These are phyloP conservation scores for Bolboschoenus planiculmis DNA, from an alignment of 176 grass and related monocot species.

Conservation along the genomic window DNA sequence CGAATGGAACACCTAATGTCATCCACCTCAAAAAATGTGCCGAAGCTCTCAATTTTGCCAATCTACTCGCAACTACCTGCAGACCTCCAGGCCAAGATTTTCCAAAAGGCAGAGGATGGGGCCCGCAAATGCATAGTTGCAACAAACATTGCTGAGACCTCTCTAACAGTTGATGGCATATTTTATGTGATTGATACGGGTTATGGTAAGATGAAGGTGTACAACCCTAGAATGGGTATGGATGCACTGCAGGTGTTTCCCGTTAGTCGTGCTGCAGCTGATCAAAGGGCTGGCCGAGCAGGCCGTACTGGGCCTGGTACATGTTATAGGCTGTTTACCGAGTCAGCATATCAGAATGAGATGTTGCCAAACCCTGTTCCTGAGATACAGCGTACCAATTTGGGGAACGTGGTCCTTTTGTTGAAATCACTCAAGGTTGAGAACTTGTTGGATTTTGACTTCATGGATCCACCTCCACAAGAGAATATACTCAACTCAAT, in stretches of 20 bases:
- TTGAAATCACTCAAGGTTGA: conserved; percentile 91
- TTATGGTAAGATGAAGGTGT: conserved; percentile 99
- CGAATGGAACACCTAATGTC: conserved; percentile 85
- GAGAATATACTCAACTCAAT: conserved; percentile 99
- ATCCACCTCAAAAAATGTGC: conserved; percentile 70
- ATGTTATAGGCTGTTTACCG: conserved; percentile 88
- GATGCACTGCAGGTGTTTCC: conserved; percentile 96
- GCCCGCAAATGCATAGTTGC: conserved; percentile 97
- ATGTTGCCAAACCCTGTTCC: conserved; percentile 92
- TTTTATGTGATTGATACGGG: conserved; percentile 95
- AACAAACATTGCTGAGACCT: conserved; percentile 98
- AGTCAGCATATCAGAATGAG: conserved; percentile 95
- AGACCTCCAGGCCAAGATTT: conserved; percentile 95
- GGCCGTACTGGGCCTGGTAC: conserved; percentile 91
- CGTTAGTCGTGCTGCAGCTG: conserved; percentile 76
- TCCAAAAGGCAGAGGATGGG: conserved; percentile 93
- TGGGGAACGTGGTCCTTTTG: conserved; percentile 91
- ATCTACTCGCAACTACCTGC: conserved; percentile 95
- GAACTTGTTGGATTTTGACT: conserved; percentile 94
- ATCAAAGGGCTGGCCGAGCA: conserved; percentile 86
- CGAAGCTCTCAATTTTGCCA: conserved; percentile 80
- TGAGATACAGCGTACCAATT: conserved; percentile 94
- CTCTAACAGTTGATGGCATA: conserved; percentile 96
- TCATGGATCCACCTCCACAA: conserved; percentile 96
- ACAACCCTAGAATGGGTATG: conserved; percentile 97